Conservation (phyloP, 345 rosid species). For the Rhodamnia argentea region DNA sequence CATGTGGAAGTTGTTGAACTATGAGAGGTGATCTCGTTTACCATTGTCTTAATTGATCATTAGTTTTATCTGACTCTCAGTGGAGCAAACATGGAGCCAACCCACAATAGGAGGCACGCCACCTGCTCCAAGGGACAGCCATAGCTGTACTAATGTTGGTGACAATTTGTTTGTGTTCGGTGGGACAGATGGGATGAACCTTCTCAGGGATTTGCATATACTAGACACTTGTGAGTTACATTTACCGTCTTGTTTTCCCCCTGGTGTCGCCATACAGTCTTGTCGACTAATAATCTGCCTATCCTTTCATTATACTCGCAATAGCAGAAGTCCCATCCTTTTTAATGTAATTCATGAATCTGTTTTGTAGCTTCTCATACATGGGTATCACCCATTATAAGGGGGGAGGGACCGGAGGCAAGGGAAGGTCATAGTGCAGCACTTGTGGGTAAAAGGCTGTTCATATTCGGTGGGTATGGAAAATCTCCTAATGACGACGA, state of each 20-base stretch:
- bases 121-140: slow-evolving; percentile 89
- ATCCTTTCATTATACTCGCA: neutral
- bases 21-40: too few relatives aligned
- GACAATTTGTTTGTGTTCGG: slow-evolving; percentile 76
- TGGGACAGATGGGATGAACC: slow-evolving; percentile 82
- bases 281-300: neutral
- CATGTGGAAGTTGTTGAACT: neutral
- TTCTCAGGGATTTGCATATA: slow-evolving; percentile 70
- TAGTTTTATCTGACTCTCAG: slow-evolving; percentile 21
- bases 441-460: slow-evolving; percentile 76
- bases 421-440: slow-evolving; percentile 95
- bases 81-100: slow-evolving; percentile 69
- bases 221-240: slow-evolving; percentile 66
- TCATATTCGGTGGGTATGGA: slow-evolving; percentile 91
- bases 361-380: slow-evolving; percentile 58
- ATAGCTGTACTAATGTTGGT: slow-evolving; percentile 68
- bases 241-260: neutral
- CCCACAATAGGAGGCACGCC: slow-evolving; percentile 58
- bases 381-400: slow-evolving; percentile 79
- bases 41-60: neutral
- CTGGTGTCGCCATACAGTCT: neutral
- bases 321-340: neutral
- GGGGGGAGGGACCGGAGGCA: slow-evolving; percentile 86
- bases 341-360: neutral
- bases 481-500: slow-evolving; percentile 45